Conservation (phyloP, 768 basidiomycete species). For the Termitomyces sp. region DNA sequence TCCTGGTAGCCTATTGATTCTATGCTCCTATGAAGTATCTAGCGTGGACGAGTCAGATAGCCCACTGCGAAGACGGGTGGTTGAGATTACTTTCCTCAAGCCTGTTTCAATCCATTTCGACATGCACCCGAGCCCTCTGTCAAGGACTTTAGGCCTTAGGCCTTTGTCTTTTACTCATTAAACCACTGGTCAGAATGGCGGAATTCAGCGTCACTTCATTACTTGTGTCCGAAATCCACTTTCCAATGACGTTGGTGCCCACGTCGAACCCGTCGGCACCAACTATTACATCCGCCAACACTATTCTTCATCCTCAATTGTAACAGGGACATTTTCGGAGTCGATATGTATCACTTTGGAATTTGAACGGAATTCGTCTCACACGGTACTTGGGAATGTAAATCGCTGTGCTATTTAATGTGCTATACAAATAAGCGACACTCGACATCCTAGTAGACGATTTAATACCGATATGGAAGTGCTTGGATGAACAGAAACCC, state of each 20-base stretch:
- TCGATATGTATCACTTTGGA: slow-evolving; percentile 31
- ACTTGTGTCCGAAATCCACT: slow-evolving; percentile 18
- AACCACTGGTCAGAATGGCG: slow-evolving; percentile 26
- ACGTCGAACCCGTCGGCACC: slow-evolving; percentile 58
- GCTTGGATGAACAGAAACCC: slow-evolving; percentile 28
- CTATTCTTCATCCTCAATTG: slow-evolving; percentile 37
- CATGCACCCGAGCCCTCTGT: slow-evolving; percentile 27
- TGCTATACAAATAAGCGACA: too few relatives aligned
- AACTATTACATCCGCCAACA: slow-evolving; percentile 51
- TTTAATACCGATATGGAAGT: slow-evolving; percentile 4
- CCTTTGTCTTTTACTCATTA: slow-evolving; percentile 30
- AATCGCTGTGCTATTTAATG: slow-evolving; percentile 56
- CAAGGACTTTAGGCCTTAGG: slow-evolving; percentile 21
- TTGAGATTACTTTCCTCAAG: too few relatives aligned
- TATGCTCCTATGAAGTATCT: slow-evolving; percentile 24
- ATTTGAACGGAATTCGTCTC: slow-evolving; percentile 43
- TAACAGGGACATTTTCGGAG: slow-evolving; percentile 28
- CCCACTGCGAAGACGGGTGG: slow-evolving; percentile 22
- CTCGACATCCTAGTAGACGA: not conserved
- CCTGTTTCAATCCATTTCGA: slow-evolving; percentile 4
- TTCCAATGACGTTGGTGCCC: slow-evolving; percentile 29
- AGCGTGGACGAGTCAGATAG: slow-evolving; percentile 29
- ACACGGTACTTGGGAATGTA: slow-evolving; percentile 45
- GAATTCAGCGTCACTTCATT: slow-evolving; percentile 28
- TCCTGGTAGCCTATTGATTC: slow-evolving; percentile 10